Conservation (phyloP, 1,284 basidiomycete species). For the Inonotus hispidus region DNA sequence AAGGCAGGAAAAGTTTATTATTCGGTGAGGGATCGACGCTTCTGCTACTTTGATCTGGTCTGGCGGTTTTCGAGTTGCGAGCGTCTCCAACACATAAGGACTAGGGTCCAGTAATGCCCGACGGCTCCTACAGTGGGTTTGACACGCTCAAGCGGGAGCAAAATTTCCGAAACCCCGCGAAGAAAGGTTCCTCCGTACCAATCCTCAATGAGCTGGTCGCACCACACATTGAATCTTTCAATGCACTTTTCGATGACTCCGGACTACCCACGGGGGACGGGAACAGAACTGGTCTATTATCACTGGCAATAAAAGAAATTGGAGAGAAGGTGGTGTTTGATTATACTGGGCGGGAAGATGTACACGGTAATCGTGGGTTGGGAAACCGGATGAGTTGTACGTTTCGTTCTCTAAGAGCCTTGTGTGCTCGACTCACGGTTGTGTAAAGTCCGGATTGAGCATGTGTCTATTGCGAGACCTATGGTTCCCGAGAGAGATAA, state of each 20-base stretch:
- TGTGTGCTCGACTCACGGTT: conserved; percentile 5
- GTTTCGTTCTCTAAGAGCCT: conserved; percentile 32
- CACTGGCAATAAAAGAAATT: conserved; percentile 79
- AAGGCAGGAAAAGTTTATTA: not conserved
- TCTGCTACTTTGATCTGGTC: not conserved
- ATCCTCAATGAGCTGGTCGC: conserved; percentile 91
- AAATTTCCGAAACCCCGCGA: conserved; percentile 75
- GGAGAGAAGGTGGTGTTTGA: conserved; percentile 92
- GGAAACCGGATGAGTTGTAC: conserved; percentile 80
- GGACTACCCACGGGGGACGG: conserved; percentile 66
- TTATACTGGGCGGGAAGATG: conserved; percentile 52
- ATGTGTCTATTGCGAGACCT: conserved; percentile 80
- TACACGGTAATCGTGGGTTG: conserved; percentile 55
- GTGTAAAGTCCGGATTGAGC: conserved; percentile 80
- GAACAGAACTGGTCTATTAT: conserved; percentile 77
- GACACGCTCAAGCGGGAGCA: conserved; percentile 83
- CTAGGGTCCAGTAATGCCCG: conserved; percentile 6
- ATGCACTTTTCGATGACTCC: conserved; percentile 89
- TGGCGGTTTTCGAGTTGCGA: too few species aligned
- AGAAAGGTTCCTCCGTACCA: conserved; percentile 64
- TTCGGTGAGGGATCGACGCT: not conserved
- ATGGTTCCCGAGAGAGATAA: conserved; percentile 85
- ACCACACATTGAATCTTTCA: conserved; percentile 96
- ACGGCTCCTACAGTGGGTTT: conserved; percentile 40
- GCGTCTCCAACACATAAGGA: not conserved